Percentiles rank a stretch among this genome's conserved stretches.
phyloP scores from a whole-genome alignment of 2,329 filamentous ascomycete genomes.

The Sclerotinia borealis region DNA sequence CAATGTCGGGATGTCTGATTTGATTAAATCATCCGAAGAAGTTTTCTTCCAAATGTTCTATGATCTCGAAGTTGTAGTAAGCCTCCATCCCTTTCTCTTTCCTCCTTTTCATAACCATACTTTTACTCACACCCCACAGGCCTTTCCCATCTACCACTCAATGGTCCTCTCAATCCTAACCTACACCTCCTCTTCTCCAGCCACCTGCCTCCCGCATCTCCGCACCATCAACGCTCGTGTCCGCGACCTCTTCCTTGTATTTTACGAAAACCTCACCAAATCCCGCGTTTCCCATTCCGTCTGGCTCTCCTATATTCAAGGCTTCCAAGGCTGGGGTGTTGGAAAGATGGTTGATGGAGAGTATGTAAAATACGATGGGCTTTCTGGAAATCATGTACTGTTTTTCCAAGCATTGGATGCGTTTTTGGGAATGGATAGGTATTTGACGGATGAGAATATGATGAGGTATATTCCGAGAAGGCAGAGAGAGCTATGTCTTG shows the following conservation, averaged over 20 bases:
- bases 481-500: not conserved
- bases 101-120: no score
- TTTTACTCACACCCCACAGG: not conserved
- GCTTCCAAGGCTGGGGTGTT: conserved; percentile 7
- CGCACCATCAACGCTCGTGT: not conserved
- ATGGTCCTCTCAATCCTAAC: not conserved
- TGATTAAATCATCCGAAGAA: conserved; percentile 7
- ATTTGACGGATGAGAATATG: not conserved
- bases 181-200: not conserved
- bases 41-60: conserved; percentile 11
- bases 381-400: conserved; percentile 8
- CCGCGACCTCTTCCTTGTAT: conserved; percentile 1
- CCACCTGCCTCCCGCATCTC: not conserved
- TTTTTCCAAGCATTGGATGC: conserved; percentile 9
- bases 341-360: not conserved
- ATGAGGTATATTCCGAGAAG: not conserved
- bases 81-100: not conserved
- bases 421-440: not conserved
- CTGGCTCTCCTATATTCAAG: conserved; percentile 9
- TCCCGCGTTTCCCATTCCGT: not conserved
- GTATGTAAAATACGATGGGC: conserved; percentile 7
- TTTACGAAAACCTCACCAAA: conserved; percentile 7
- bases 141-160: conserved; percentile 7
- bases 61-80: conserved; percentile 9
- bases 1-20: conserved; percentile 2